Evolutionary conservation across 2,329 filamentous ascomycete genomes (phyloP).

Genomic region (Phyllosticta citriasiana): DNA sequence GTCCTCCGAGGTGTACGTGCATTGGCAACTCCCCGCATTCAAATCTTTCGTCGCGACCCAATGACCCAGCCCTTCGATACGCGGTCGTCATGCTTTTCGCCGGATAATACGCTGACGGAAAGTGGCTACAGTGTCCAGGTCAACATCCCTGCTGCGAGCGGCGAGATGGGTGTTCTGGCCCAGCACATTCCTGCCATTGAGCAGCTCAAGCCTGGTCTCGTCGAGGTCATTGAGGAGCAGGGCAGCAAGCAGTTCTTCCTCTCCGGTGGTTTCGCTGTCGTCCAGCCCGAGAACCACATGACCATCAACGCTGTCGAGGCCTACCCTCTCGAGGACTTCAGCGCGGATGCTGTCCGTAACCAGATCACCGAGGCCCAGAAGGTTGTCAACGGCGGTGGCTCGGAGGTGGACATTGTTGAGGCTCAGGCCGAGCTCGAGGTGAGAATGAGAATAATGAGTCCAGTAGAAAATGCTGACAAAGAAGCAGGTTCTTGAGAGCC

Average conservation of each 20-base stretch:
- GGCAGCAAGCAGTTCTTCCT: conserved; percentile 96
- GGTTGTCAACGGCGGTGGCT: conserved; percentile 80
- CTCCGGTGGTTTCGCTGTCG: conserved; percentile 91
- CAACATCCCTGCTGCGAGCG: conserved; percentile 95
- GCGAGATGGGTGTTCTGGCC: conserved; percentile 98
- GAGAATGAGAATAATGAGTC: conserved; percentile 32
- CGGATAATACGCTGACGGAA: conserved; percentile 20
- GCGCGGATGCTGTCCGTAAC: conserved; percentile 73
- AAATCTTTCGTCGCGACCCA: conserved; percentile 1
- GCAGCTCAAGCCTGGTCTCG: conserved; percentile 92
- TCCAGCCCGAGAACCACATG: conserved; percentile 87
- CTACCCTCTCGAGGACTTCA: conserved; percentile 92
- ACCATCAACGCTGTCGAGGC: conserved; percentile 99
- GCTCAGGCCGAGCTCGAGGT: conserved; percentile 99
- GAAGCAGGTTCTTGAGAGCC: conserved; percentile 66
- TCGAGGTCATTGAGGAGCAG: conserved; percentile 92
- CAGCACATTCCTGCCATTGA: conserved; percentile 98
- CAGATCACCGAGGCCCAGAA: conserved; percentile 95
- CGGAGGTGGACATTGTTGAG: conserved; percentile 95
- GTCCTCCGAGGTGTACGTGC: conserved; percentile 58
- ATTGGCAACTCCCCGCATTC: conserved; percentile 19
- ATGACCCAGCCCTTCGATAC: background rate
- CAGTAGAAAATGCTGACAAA: conserved; percentile 26
- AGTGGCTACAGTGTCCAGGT: conserved; percentile 67
- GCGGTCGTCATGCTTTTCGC: conserved; percentile 11